Percentiles rank a stretch among this genome's conserved stretches.
phyloP scores from a whole-genome alignment of 2,329 filamentous ascomycete genomes.

The Colletotrichum lentis region DNA sequence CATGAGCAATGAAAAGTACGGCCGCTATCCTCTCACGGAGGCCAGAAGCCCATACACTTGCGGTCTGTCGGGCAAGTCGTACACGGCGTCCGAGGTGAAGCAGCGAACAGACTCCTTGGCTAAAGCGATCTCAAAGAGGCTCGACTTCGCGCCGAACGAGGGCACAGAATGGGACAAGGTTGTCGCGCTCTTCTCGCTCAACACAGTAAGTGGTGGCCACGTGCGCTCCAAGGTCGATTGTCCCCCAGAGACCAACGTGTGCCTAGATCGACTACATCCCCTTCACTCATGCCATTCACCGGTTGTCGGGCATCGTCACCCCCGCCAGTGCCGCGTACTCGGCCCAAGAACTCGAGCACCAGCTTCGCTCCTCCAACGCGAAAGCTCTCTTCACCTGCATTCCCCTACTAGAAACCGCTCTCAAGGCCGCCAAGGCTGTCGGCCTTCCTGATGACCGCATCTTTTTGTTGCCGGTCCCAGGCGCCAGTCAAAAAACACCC shows the following conservation, averaged over 20 bases:
- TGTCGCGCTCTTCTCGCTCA: slow-evolving; percentile 78
- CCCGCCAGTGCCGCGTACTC: slow-evolving; percentile 81
- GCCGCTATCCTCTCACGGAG: slow-evolving; percentile 68
- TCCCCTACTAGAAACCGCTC: slow-evolving; percentile 67
- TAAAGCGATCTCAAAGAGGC: slow-evolving; percentile 72
- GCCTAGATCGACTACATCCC: slow-evolving; percentile 76
- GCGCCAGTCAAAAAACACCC: slow-evolving; percentile 57
- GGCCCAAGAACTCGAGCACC: slow-evolving; percentile 73
- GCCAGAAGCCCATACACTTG: slow-evolving; percentile 79
- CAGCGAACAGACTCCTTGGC: slow-evolving; percentile 73
- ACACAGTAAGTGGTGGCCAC: slow-evolving; percentile 65
- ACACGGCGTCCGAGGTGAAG: slow-evolving; percentile 68
- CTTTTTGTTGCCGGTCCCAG: slow-evolving; percentile 74
- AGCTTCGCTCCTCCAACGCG: slow-evolving; percentile 73
- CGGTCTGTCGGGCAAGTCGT: slow-evolving; percentile 74
- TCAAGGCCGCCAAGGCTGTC: slow-evolving; percentile 67
- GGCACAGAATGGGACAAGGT: slow-evolving; percentile 86
- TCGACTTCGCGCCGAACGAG: slow-evolving; percentile 74
- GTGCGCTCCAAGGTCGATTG: background rate
- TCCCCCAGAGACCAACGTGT: background rate
- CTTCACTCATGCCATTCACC: slow-evolving; percentile 76
- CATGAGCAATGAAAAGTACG: slow-evolving; percentile 76
- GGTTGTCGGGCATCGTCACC: slow-evolving; percentile 75
- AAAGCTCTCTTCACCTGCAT: slow-evolving; percentile 76
- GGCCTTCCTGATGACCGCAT: slow-evolving; percentile 69